These are phyloP conservation scores for Cadophora sp. DNA, from an alignment of 2,329 filamentous ascomycete species.

Conservation along the genomic window DNA sequence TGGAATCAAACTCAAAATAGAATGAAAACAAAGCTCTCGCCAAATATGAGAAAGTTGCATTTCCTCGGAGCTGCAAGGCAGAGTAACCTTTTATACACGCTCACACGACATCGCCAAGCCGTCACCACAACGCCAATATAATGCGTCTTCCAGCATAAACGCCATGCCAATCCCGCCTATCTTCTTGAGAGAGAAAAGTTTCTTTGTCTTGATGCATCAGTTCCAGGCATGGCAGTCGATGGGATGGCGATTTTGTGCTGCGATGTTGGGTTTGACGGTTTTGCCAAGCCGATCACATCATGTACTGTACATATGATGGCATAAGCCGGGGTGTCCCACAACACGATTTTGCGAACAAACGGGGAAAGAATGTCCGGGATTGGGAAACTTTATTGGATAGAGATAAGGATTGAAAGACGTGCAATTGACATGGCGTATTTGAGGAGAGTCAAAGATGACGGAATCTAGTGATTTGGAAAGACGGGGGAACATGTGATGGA, in stretches of 20 bases:
- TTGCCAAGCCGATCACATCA: constrained; percentile 18
- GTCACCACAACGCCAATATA: background rate
- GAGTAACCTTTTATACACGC: constrained; percentile 1
- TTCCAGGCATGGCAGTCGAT: background rate
- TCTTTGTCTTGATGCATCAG: background rate
- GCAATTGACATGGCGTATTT: background rate
- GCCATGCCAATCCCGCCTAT: background rate
- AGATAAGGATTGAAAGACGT: background rate
- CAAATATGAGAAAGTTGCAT: background rate
- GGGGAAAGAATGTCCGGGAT: background rate
- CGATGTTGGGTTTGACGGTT: background rate
- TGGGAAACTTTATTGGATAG: background rate
- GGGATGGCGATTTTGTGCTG: background rate
- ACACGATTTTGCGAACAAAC: background rate
- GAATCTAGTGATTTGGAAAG: background rate
- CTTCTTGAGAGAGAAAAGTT: constrained; percentile 4
- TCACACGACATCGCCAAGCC: background rate
- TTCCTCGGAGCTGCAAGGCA: background rate
- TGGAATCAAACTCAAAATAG: background rate
- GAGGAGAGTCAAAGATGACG: background rate
- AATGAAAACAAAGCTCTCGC: background rate
- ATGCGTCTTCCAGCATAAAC: background rate
- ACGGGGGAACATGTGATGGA: background rate
- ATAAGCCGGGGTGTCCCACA: background rate
- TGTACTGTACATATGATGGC: constrained; percentile 11